Evolutionary conservation across 1,139 yeast genomes (phyloP).

Genomic region (Fermentozyma sake): DNA sequence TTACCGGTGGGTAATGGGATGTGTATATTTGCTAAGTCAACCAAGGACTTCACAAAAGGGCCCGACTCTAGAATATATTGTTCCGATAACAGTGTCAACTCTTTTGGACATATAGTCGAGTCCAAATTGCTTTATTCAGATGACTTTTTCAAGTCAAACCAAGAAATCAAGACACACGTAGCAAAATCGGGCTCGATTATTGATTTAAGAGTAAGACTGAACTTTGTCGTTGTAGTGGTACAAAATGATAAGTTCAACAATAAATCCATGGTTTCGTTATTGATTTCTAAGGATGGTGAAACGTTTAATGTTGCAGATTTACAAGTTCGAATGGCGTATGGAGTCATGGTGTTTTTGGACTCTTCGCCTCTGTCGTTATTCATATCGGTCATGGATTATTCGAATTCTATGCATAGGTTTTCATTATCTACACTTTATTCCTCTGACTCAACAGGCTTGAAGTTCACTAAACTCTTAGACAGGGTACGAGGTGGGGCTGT

Average conservation of each 20-base stretch:
- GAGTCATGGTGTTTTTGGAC: conserved; percentile 49
- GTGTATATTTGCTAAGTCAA: conserved; percentile 54
- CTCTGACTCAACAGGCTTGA: conserved; percentile 63
- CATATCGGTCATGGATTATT: conserved; percentile 41
- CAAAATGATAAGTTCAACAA: conserved; percentile 44
- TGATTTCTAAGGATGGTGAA: conserved; percentile 56
- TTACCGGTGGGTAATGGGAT: conserved; percentile 27
- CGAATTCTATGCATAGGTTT: conserved; percentile 13
- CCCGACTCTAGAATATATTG: conserved; percentile 49
- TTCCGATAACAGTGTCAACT: conserved; percentile 35
- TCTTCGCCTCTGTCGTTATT: conserved; percentile 56
- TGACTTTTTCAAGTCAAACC: conserved; percentile 49
- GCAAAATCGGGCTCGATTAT: conserved; percentile 36
- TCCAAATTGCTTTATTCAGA: conserved; percentile 41
- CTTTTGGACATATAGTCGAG: conserved; percentile 40
- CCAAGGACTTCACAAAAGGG: conserved; percentile 28
- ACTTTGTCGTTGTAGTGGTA: conserved; percentile 50
- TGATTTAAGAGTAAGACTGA: conserved; percentile 45
- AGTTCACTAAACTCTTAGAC: conserved; percentile 45
- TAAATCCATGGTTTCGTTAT: conserved; percentile 41
- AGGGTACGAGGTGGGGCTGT: conserved; percentile 41
- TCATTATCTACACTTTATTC: conserved; percentile 43
- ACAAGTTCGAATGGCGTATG: conserved; percentile 38
- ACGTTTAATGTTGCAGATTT: conserved; percentile 51
- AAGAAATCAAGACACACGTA: conserved; percentile 16